Evolutionary conservation across 176 grass and related monocot species (phyloP), one percentile per base, ranked within the genome.

Genomic region (Triticum monococcum): DNA sequence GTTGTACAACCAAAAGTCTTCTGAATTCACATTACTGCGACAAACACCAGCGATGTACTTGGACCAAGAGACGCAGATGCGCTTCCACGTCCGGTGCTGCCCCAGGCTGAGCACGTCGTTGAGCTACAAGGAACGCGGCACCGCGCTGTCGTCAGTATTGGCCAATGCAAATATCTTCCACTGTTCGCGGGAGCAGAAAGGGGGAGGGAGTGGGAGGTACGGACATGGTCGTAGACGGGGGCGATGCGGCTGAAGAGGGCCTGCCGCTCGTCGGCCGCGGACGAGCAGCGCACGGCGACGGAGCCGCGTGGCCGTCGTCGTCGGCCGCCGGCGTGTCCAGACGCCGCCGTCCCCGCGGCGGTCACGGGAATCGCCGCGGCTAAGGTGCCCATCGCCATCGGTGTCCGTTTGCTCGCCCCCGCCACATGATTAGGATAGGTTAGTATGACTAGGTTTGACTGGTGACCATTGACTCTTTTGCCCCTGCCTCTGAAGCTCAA

Each of bases 1-100:
- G 12, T 17, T 9, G 33, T 65, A 43, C 4, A 69, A 66, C 12
- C 20, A 24, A 11, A 9, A 0, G 12, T 41, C 50, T 23, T 46
- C 48, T 57, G 5, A 37, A 73, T 64, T 35, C 40, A 68, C 84
- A 79, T 81, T 76, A 31, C 17, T 35, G 56, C 24, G 43, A 5
- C 3, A 31, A 31, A 4, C 72, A 84, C 16, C 63, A 25, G 46
- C 12, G 56, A 5, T 57, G 59, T 88, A 98, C 96, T 85, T 84
- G 26, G 89, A 89, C 96, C 93, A 98, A 80, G 96, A 95, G 86
- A 98, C 81, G 73, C 91, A 94, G 79, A 98, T 95, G 31, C 96
- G 91, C 90, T 98, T 98, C 96, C 93, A 98, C 33, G 81, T 84
- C 28, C 91, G 86, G 76, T 98, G 96, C 82, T 94, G 92, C 35